Evolutionary conservation across 495 filamentous ascomycete species (phyloP), one percentile per base, ranked within the genome.

Genomic region (Achaetomiella virescens): DNA sequence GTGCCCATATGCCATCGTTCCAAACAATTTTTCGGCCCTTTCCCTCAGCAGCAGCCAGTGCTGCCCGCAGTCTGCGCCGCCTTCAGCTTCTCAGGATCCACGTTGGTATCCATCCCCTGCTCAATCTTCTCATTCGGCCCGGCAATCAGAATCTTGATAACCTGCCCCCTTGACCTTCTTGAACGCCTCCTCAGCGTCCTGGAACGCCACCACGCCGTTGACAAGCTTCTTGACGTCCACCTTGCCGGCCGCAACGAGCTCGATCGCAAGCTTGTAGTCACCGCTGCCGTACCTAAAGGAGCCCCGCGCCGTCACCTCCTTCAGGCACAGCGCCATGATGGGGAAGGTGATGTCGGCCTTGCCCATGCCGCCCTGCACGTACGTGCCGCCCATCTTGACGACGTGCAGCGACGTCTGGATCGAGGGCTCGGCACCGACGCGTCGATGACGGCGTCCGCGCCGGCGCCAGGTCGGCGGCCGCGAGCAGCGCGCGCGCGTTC

Each of bases 331-430:
- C 17, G 82, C 79, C 72, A 89, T 82, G 61, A 96, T 95, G 27
- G 91, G 91, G 69, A 93, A 87, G 14, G 70, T 80, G 70, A 95
- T 88, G 59, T 89, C 83, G 10, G 78, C 62, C 66, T 84, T 83
- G 55, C 90, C 91, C 79, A 95, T 84, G 8, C 90, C 91, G 53
- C 81, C 89, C 73, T 96, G 91, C 1, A 95, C 86, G 66, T 89
- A 93, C 0, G 83, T 84, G 6, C 91, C 91, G 12, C 90, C 90
- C 41, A 76, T 69, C 42, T 84, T 72, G 3, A 92, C 75, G 15
- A 78, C 76, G 72, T 93, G 81, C 52, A 96, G 78, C 0, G 79
- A 83, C 1, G 83, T 79, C 67, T 92, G 84, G 64, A 96, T 87
- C 51, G 81, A 87, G 1, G 80, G 76, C 65, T 90, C 87, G 1